Base-by-base conservation (phyloP, 2,329 filamentous ascomycete genomes). In the Dactylellina parvicollis region DNA sequence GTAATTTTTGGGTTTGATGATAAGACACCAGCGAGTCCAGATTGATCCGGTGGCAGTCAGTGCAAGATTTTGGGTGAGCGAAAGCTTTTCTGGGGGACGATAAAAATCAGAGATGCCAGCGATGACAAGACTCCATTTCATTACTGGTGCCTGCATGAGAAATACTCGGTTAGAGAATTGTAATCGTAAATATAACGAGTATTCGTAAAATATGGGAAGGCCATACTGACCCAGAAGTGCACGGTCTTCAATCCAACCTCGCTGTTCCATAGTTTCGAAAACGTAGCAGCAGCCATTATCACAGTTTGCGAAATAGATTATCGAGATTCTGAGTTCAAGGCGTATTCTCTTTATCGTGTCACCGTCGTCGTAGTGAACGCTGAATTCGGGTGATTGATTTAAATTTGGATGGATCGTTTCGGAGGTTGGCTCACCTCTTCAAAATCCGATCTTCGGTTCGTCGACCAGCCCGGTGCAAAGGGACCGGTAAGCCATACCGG, bases 1-100 rank as follows among this genome's bases (percentile, higher is more conserved):
- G 79, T 92, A 84, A 85, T 99, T 99, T 83, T 88, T 89, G 67
- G 95, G 95, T 82, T 89, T 92, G 83, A 99, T 99, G 82, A 99
- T 90, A 80, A 98, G 86, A 86, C 95, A 99, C 95, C 95, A 99
- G 77, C 95, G 88, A 47, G 95, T 99, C 95, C 95, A 99, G 86
- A 99, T 99, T 76, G 90, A 83, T 77, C 95, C 95, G 8, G 95
- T 99, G 78, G 89, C 89, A 80, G 92, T 95, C 77, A 99, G 87
- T 71, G 95, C 94, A 55, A 85, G 85, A 84, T 98, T 99, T 83
- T 97, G 93, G 28, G 91, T 95, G 75, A 97, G 84, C 40, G 93
- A 97, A 77, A 99, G 91, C 82, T 92, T 92, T 82, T 96, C 91
- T 75, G 91, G 92, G 30, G 95, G 95, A 77, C 95, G 92, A 75